Percentiles rank a stretch among this genome's conserved stretches.
These are phyloP conservation scores for Suillus americanus DNA, from an alignment of 768 basidiomycete species.

Conservation along the genomic window DNA sequence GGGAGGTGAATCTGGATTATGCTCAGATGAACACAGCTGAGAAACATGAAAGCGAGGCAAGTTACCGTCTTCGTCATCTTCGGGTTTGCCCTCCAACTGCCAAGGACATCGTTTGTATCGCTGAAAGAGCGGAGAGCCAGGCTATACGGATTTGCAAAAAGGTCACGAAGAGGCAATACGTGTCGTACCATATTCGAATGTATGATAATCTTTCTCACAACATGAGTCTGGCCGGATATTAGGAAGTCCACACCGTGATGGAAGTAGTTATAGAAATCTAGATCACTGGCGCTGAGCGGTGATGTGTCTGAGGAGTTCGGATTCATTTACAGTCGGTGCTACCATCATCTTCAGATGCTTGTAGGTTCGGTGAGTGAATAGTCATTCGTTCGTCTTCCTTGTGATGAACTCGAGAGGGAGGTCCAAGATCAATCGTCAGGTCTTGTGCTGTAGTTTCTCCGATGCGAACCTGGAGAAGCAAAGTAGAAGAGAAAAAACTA, in stretches of 20 bases:
- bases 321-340: constrained; percentile 51
- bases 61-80: constrained; percentile 81
- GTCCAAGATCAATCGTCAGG: constrained; percentile 72
- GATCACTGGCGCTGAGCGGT: constrained; percentile 1
- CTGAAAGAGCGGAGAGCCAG: constrained; percentile 87
- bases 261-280: constrained; percentile 93
- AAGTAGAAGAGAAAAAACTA: constrained; percentile 56
- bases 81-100: constrained; percentile 78
- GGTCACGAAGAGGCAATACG: neutral
- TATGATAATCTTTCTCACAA: constrained; percentile 80
- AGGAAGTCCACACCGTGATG: constrained; percentile 89
- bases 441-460: constrained; percentile 84
- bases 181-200: constrained; percentile 84
- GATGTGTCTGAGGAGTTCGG: constrained; percentile 6
- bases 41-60: neutral
- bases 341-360: constrained; percentile 44
- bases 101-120: constrained; percentile 90
- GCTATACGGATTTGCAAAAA: constrained; percentile 43
- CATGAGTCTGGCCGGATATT: constrained; percentile 66
- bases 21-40: neutral
- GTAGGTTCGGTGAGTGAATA: constrained; percentile 60
- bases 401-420: constrained; percentile 75
- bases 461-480: constrained; percentile 58
- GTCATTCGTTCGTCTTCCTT: constrained; percentile 90
- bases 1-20: constrained; percentile 63